Percentiles rank a stretch among this genome's conserved stretches.
Evolutionary conservation across 805 yeast species (phyloP).

Genomic region (Lipomyces sp.): DNA sequence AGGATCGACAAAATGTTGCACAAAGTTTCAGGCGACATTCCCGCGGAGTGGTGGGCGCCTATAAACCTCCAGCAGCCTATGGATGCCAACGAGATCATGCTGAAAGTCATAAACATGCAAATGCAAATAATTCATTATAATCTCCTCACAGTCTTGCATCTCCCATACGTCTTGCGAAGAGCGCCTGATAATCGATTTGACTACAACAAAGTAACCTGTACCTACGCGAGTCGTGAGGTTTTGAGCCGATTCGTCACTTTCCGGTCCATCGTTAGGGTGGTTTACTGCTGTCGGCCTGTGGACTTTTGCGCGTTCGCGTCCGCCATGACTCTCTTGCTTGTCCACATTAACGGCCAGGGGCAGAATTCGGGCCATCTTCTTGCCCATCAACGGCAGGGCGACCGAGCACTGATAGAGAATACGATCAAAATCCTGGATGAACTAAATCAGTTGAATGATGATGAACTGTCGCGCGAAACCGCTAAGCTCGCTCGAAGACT

Average conservation of each 20-base stretch:
- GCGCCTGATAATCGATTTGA: neutral
- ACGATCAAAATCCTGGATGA: neutral
- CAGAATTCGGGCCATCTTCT: neutral
- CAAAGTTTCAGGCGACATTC: neutral
- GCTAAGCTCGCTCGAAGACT: neutral
- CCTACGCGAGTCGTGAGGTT: constrained; percentile 1
- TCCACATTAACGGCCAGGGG: neutral
- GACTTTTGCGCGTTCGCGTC: neutral
- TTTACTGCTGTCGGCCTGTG: neutral
- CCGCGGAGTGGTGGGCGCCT: neutral
- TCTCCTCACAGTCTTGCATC: neutral
- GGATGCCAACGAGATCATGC: neutral
- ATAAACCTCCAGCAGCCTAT: neutral
- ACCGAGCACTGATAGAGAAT: neutral
- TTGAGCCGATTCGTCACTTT: neutral
- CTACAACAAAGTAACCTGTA: neutral
- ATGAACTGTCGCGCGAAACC: neutral
- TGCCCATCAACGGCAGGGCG: neutral
- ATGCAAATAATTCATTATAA: neutral
- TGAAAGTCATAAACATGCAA: neutral
- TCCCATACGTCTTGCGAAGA: neutral
- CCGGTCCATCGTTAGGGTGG: neutral
- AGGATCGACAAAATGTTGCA: neutral
- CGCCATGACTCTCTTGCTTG: constrained; percentile 1
- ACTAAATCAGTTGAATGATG: neutral